Evolutionary conservation across 768 basidiomycete species (phyloP).

Genomic region (Rhodocollybia butyracea): DNA sequence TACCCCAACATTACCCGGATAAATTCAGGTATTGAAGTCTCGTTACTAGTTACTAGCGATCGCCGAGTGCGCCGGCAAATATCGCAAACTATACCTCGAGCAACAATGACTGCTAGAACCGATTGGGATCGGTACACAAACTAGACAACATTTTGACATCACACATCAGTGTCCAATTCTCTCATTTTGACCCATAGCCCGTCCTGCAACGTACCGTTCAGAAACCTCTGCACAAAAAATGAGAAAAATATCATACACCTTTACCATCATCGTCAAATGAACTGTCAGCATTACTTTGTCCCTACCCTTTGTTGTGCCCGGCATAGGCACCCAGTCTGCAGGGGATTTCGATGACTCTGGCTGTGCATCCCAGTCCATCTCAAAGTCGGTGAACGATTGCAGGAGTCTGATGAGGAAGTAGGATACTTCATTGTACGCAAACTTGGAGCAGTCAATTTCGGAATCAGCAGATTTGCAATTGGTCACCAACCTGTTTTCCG

Average conservation of each 20-base stretch:
- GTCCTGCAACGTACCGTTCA: conserved; percentile 17
- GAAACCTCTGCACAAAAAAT: background rate
- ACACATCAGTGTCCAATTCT: conserved; percentile 8
- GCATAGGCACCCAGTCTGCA: conserved; percentile 34
- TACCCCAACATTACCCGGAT: too few relatives aligned
- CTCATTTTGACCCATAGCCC: conserved; percentile 35
- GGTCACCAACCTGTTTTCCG: conserved; percentile 34
- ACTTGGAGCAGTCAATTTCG: conserved; percentile 20
- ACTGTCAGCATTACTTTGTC: conserved; percentile 44
- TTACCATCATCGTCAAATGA: conserved; percentile 53
- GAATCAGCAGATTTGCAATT: background rate
- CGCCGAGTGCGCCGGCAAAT: background rate
- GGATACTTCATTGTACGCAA: conserved; percentile 64
- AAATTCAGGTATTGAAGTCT: background rate
- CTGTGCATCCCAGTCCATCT: conserved; percentile 42
- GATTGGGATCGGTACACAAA: background rate
- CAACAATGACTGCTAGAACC: too few relatives aligned
- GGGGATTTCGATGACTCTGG: conserved; percentile 41
- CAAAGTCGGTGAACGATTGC: conserved; percentile 48
- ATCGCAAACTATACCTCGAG: too few relatives aligned
- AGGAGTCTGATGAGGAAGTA: conserved; percentile 61
- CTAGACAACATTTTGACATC: background rate
- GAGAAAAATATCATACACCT: conserved; percentile 22
- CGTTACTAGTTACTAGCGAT: background rate
- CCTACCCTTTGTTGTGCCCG: conserved; percentile 33